Percentiles rank a stretch among this genome's conserved stretches.
These are phyloP conservation scores for Plasmopara muralis DNA, from an alignment of 352 stramenopile genomes.

Conservation along the genomic window DNA sequence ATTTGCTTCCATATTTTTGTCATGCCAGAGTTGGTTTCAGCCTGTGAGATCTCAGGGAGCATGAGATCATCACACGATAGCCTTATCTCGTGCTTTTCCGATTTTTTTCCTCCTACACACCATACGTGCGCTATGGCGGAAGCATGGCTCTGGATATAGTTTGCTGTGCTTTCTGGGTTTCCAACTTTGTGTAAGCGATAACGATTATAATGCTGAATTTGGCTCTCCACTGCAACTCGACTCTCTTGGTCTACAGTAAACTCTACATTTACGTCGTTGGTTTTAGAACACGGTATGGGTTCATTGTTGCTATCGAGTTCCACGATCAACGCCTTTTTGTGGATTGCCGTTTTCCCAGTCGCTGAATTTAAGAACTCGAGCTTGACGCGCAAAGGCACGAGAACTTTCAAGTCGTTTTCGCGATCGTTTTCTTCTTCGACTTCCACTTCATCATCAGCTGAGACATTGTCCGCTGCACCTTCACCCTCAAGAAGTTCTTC, in stretches of 20 bases:
- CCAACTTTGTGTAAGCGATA: constrained; percentile 32
- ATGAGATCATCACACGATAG: constrained; percentile 38
- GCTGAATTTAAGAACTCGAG: constrained; percentile 39
- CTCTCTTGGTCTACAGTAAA: constrained; percentile 39
- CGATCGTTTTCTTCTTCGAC: constrained; percentile 5
- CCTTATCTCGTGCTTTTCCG: constrained; percentile 14
- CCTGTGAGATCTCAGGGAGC: constrained; percentile 23
- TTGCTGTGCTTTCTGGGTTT: not conserved
- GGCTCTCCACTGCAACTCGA: constrained; percentile 50
- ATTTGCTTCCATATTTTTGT: constrained; percentile 69
- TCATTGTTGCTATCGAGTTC: constrained; percentile 43
- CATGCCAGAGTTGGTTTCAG: constrained; percentile 1
- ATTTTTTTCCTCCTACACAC: constrained; percentile 17
- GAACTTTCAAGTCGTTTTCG: constrained; percentile 5
- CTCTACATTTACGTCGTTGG: constrained; percentile 24
- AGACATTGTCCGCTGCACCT: not conserved
- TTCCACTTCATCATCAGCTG: constrained; percentile 6
- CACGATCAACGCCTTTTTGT: constrained; percentile 53
- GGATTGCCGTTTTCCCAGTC: not conserved
- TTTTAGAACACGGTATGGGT: not conserved
- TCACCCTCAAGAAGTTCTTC: constrained; percentile 60
- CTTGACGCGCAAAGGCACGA: constrained; percentile 26
- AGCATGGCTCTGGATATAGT: constrained; percentile 30
- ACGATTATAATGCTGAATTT: constrained; percentile 49
- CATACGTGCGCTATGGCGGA: constrained; percentile 29